These are phyloP conservation scores for Kingdonia uniflora DNA, from an alignment of 164 flowering plant species.

Conservation along the genomic window DNA sequence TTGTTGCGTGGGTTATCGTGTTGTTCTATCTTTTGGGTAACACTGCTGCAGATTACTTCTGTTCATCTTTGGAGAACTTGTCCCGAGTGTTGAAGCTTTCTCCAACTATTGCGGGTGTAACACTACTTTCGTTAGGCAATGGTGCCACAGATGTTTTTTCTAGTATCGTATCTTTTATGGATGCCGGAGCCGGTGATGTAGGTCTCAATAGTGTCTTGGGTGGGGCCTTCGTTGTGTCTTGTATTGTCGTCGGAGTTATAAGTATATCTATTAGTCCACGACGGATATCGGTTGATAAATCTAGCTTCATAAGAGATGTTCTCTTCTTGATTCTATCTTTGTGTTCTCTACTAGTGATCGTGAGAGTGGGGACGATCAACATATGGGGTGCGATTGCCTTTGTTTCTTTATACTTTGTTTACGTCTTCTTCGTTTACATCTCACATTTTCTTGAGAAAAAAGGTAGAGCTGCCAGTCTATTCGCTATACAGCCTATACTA, in stretches of 20 bases:
- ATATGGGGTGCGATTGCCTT: slow-evolving; percentile 49
- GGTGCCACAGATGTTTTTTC: slow-evolving; percentile 64
- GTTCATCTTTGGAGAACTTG: slow-evolving; percentile 42
- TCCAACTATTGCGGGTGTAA: slow-evolving; percentile 62
- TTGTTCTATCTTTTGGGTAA: slow-evolving; percentile 53
- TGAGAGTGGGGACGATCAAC: slow-evolving; percentile 26
- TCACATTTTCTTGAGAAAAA: slow-evolving; percentile 16
- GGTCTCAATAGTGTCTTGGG: slow-evolving; percentile 59
- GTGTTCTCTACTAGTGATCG: slow-evolving; percentile 25
- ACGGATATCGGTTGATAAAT: slow-evolving; percentile 24
- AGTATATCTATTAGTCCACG: slow-evolving; percentile 20
- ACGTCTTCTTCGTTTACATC: slow-evolving; percentile 41
- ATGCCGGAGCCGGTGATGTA: slow-evolving; percentile 29
- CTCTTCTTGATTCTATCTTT: slow-evolving; percentile 43
- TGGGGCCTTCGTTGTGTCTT: slow-evolving; percentile 53
- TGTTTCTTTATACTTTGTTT: slow-evolving; percentile 41
- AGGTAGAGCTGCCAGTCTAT: slow-evolving; percentile 5
- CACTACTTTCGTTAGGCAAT: slow-evolving; percentile 63
- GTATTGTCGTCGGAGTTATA: slow-evolving; percentile 45
- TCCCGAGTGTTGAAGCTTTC: slow-evolving; percentile 45
- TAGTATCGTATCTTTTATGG: slow-evolving; percentile 45
- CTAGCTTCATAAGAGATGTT: slow-evolving; percentile 47
- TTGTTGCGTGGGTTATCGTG: slow-evolving; percentile 42
- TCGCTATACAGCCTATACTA: slow-evolving; percentile 6
- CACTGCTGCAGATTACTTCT: slow-evolving; percentile 58